Evolutionary conservation across 202 grass and related monocot species (phyloP).

Genomic region (Hordeum pubiflorum): DNA sequence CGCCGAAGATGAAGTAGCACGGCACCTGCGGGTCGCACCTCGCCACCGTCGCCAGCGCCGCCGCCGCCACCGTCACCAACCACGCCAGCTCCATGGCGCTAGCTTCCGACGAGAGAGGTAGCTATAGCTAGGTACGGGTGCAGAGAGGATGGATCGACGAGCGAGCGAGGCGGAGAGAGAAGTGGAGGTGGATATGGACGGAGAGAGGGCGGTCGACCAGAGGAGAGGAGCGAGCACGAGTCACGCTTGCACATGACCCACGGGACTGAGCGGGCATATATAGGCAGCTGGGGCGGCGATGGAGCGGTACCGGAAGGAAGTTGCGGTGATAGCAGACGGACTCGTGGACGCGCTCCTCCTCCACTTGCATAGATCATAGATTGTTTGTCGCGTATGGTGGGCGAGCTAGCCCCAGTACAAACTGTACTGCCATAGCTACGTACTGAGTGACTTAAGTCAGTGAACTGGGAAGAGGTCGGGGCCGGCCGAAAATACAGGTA

Average conservation of each 20-base stretch:
- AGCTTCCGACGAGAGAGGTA: neutral
- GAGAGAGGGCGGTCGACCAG: neutral
- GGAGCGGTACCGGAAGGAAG: too few species aligned
- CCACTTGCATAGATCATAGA: neutral
- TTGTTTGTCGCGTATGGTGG: neutral
- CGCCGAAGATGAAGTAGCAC: constrained; percentile 95
- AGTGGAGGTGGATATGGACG: neutral
- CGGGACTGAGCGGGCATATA: neutral
- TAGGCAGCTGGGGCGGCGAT: neutral
- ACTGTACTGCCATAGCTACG: too few species aligned
- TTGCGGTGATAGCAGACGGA: too few species aligned
- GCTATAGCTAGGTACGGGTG: neutral
- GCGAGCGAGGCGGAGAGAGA: neutral
- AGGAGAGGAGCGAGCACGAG: neutral
- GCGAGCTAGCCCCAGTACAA: too few species aligned
- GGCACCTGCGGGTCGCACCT: constrained; percentile 74
- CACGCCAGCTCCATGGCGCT: constrained; percentile 20
- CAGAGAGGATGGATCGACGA: too few species aligned
- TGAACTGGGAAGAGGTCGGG: neutral
- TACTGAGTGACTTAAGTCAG: too few species aligned
- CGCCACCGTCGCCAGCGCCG: constrained; percentile 26
- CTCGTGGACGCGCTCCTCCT: neutral
- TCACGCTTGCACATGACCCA: neutral
- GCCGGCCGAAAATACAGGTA: neutral
- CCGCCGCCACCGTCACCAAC: neutral